Conservation (phyloP, 164 flowering plant species). For the Liriodendron chinense region DNA sequence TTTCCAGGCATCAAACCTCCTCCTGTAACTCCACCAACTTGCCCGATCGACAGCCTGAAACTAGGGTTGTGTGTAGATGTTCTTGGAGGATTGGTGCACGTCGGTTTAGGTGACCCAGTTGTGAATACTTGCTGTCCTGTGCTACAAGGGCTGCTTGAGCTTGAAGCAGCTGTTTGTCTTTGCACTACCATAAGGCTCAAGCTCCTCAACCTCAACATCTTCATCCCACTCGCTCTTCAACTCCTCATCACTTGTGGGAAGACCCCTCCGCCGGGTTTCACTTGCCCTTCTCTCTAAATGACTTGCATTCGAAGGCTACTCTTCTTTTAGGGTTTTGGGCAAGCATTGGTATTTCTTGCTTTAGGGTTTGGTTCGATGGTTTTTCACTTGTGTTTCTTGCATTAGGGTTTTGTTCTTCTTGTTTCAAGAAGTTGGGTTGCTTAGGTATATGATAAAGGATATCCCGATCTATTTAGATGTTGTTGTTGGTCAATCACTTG, state of each 20-base stretch:
- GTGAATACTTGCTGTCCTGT: slow-evolving; percentile 82
- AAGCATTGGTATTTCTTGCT: not conserved
- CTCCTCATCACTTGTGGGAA: slow-evolving; percentile 65
- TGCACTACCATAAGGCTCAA: slow-evolving; percentile 71
- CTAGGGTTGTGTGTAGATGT: slow-evolving; percentile 80
- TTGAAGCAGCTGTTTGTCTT: slow-evolving; percentile 89
- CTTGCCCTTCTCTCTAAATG: slow-evolving; percentile 48
- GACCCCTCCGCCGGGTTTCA: slow-evolving; percentile 75
- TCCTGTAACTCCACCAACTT: slow-evolving; percentile 38
- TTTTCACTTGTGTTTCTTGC: not conserved
- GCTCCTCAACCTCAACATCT: slow-evolving; percentile 78
- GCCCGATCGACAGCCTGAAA: slow-evolving; percentile 77
- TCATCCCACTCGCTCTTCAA: slow-evolving; percentile 74
- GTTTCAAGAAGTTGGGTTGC: not conserved
- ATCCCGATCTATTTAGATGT: too few species aligned
- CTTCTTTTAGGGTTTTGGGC: not conserved
- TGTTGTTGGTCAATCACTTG: not conserved
- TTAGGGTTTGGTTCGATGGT: slow-evolving; percentile 2
- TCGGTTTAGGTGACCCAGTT: slow-evolving; percentile 73
- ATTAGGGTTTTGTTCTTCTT: slow-evolving; percentile 2
- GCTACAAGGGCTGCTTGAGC: slow-evolving; percentile 70
- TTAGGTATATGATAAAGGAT: too few species aligned
- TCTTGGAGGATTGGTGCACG: slow-evolving; percentile 77
- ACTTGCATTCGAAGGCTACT: not conserved
- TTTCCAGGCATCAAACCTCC: slow-evolving; percentile 29